Conservation (phyloP, 441 rosid genomes). For the Syzygium malaccense region DNA sequence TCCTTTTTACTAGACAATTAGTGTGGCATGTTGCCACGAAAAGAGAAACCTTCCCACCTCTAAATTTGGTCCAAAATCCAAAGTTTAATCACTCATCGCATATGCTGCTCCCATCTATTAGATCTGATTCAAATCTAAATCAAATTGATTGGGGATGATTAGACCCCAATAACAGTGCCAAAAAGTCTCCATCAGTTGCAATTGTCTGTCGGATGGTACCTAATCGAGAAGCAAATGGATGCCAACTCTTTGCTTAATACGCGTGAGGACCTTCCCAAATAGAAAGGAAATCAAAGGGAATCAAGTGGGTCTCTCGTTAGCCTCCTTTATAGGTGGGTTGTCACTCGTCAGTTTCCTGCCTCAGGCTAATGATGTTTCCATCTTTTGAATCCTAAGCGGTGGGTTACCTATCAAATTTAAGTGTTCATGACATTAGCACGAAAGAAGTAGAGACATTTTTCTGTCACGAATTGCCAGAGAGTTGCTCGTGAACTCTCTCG, state of each 20-base stretch:
- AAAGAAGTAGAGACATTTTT: not conserved
- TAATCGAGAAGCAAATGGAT: not conserved
- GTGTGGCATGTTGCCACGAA: not conserved
- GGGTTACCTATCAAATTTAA: not conserved
- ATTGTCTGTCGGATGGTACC: not conserved
- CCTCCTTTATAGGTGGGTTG: not conserved
- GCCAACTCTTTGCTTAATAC: not conserved
- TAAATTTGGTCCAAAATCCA: not conserved
- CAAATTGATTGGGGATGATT: not conserved
- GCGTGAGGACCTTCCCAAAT: not conserved
- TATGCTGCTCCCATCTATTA: not conserved
- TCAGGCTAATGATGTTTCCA: not conserved
- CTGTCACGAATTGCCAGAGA: not conserved
- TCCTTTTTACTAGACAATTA: not conserved
- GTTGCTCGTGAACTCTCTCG: not conserved
- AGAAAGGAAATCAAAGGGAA: not conserved
- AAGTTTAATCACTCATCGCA: not conserved
- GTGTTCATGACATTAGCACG: not conserved
- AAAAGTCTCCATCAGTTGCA: not conserved
- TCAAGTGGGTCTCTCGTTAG: not conserved
- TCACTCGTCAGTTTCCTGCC: not conserved
- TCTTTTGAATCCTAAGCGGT: not conserved
- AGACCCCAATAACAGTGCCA: not conserved
- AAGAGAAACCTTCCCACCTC: not conserved
- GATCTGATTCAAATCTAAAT: not conserved